phyloP scores from a whole-genome alignment of 2,329 filamentous ascomycete genomes.

The Sordariomycetes sp. region DNA sequence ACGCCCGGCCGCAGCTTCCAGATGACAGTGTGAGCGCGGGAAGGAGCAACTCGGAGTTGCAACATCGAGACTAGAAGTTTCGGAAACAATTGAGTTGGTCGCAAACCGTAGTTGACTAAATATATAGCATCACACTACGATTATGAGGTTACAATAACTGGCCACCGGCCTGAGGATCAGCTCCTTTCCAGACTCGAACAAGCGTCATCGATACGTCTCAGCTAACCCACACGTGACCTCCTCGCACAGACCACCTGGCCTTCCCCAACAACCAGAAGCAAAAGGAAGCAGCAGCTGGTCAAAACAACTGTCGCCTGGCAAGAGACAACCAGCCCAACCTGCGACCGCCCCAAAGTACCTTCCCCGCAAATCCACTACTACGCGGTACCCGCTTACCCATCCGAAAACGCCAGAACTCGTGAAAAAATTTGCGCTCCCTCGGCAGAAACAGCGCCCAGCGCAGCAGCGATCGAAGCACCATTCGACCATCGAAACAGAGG shows the following conservation, averaged over 20 bases:
- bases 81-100: too few relatives aligned
- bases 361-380: not conserved
- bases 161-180: too few relatives aligned
- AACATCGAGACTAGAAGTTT: not conserved
- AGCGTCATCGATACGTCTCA: not conserved
- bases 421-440: conserved; percentile 7
- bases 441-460: conserved; percentile 2
- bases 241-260: not conserved
- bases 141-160: too few relatives aligned
- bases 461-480: not conserved
- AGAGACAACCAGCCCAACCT: not conserved
- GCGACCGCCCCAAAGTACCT: conserved; percentile 3
- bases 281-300: conserved; percentile 5
- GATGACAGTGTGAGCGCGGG: too few relatives aligned
- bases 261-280: not conserved
- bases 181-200: not conserved
- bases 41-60: too few relatives aligned
- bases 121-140: too few relatives aligned
- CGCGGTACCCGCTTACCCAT: not conserved
- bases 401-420: not conserved
- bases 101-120: too few relatives aligned
- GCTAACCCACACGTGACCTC: not conserved
- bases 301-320: conserved; percentile 4
- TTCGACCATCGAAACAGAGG: conserved; percentile 6
- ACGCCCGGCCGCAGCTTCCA: too few relatives aligned